Evolutionary conservation across 2,329 filamentous ascomycete genomes (phyloP).

Genomic region (Pseudogymnoascus sp.): DNA sequence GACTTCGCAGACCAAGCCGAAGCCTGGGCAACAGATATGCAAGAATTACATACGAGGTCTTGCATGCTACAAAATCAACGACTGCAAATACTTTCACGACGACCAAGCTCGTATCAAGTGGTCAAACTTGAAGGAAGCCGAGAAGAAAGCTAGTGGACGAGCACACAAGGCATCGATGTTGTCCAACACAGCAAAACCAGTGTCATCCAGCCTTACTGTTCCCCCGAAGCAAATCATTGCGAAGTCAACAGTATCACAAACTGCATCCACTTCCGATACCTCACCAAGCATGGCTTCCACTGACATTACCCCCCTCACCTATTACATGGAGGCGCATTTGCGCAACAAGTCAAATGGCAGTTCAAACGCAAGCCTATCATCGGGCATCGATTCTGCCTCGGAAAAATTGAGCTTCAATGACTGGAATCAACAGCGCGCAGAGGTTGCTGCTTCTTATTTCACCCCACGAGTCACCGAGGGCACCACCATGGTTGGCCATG

Average conservation of each 20-base stretch:
- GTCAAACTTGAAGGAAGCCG: not conserved
- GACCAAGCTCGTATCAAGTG: not conserved
- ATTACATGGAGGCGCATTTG: not conserved
- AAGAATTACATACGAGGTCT: not conserved
- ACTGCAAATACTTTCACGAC: not conserved
- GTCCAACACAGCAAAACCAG: not conserved
- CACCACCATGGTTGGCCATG: not conserved
- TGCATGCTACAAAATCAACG: not conserved
- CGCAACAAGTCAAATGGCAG: not conserved
- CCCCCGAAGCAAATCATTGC: not conserved
- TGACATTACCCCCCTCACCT: not conserved
- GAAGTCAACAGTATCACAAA: not conserved
- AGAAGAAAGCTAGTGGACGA: not conserved
- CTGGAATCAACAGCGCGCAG: not conserved
- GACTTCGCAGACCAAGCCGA: not conserved
- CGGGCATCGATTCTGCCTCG: not conserved
- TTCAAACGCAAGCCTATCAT: not conserved
- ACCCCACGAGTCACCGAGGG: not conserved
- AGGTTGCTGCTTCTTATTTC: not conserved
- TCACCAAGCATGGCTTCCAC: not conserved
- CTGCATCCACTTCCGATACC: not conserved
- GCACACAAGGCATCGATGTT: not conserved
- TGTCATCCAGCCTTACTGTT: not conserved
- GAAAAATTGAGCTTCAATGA: not conserved
- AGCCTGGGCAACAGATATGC: not conserved